phyloP scores from a whole-genome alignment of 257 asterid species.

The Nicotiana benthamiana region DNA sequence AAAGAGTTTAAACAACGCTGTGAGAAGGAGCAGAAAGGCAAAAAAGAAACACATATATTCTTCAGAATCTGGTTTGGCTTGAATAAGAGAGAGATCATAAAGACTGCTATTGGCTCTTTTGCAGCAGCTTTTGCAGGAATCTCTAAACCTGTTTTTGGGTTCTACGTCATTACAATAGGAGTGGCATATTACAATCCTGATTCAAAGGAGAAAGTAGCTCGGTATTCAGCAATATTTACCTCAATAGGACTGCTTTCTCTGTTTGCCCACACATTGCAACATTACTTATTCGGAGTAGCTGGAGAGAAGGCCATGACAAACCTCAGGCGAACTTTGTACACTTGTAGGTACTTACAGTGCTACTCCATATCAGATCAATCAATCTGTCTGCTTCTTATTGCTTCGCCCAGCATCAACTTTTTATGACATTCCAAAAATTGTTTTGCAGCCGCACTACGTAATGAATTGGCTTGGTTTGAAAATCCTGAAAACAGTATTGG shows the following conservation, averaged over 20 bases:
- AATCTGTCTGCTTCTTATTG: too few relatives aligned
- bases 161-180: conserved; percentile 80
- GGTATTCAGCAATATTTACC: conserved; percentile 46
- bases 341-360: conserved; percentile 34
- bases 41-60: conserved; percentile 33
- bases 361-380: background rate
- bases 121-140: conserved; percentile 78
- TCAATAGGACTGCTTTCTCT: conserved; percentile 54
- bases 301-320: conserved; percentile 77
- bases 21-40: conserved; percentile 28
- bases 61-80: conserved; percentile 70
- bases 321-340: conserved; percentile 53
- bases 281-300: conserved; percentile 56
- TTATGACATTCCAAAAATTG: background rate
- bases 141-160: conserved; percentile 74
- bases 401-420: too few relatives aligned
- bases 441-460: conserved; percentile 49
- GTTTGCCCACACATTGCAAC: conserved; percentile 75
- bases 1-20: conserved; percentile 19
- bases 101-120: conserved; percentile 43
- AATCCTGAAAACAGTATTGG: conserved; percentile 60
- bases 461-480: conserved; percentile 80
- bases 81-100: conserved; percentile 37
- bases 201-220: conserved; percentile 45
- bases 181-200: conserved; percentile 51